These are phyloP conservation scores for Eucalyptus virginea DNA, from an alignment of 345 rosid species.

Conservation along the genomic window DNA sequence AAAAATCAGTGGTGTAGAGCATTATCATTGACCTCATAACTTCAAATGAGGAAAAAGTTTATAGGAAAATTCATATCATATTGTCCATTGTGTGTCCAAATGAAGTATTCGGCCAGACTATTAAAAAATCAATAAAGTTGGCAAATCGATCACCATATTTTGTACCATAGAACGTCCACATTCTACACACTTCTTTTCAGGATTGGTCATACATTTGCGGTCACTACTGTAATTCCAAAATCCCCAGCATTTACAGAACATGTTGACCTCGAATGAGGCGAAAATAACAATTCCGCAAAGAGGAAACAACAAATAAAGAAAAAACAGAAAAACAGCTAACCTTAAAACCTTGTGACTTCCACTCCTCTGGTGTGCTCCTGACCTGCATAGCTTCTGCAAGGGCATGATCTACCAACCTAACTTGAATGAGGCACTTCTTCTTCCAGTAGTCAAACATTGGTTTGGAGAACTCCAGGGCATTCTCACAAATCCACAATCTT, in stretches of 20 bases:
- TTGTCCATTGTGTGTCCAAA: not conserved
- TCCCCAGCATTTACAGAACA: not conserved
- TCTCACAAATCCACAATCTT: constrained; percentile 48
- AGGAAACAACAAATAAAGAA: not conserved
- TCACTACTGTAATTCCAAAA: not conserved
- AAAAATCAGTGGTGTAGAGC: not conserved
- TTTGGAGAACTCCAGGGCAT: constrained; percentile 8
- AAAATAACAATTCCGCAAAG: not conserved
- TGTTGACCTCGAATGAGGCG: not conserved
- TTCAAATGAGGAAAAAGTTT: not conserved
- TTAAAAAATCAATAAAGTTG: not conserved
- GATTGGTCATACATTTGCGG: not conserved
- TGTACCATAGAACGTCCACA: not conserved
- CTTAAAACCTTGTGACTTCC: constrained; percentile 35
- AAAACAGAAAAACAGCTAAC: not conserved
- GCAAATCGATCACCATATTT: not conserved
- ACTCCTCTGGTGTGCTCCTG: constrained; percentile 28
- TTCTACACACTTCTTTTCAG: not conserved
- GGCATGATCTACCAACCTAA: constrained; percentile 16
- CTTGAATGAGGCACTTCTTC: constrained; percentile 14
- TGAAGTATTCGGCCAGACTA: not conserved
- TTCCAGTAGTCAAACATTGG: constrained; percentile 15
- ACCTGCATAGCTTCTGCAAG: constrained; percentile 30
- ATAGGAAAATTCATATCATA: not conserved
- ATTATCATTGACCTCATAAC: not conserved